Evolutionary conservation across 2,329 filamentous ascomycete species (phyloP).

Genomic region (Akanthomyces lecanii): DNA sequence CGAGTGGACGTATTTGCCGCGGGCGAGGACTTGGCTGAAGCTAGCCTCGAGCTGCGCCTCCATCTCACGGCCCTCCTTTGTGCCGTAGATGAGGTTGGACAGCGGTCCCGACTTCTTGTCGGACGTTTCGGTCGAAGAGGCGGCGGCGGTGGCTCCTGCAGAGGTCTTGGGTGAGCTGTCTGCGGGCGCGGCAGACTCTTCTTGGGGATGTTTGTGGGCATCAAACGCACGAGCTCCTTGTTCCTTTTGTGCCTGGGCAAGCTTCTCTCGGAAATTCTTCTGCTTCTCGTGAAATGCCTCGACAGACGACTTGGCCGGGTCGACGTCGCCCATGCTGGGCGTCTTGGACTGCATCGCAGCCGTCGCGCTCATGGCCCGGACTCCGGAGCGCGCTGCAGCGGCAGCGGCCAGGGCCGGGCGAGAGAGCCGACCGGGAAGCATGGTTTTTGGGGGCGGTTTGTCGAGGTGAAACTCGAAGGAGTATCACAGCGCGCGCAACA

Average conservation of each 20-base stretch:
- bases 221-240: constrained; percentile 75
- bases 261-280: constrained; percentile 78
- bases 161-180: constrained; percentile 33
- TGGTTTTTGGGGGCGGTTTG: constrained; percentile 30
- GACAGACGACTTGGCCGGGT: constrained; percentile 60
- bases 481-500: constrained; percentile 9
- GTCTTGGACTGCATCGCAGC: constrained; percentile 40
- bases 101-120: constrained; percentile 69
- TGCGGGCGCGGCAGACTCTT: constrained; percentile 38
- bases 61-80: constrained; percentile 88
- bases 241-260: constrained; percentile 73
- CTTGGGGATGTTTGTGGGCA: constrained; percentile 33
- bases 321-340: constrained; percentile 83
- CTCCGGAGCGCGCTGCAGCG: constrained; percentile 42
- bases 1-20: constrained; percentile 97
- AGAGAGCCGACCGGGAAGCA: constrained; percentile 50
- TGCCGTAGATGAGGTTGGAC: constrained; percentile 91
- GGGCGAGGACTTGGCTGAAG: constrained; percentile 89
- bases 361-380: constrained; percentile 57
- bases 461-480: not conserved
- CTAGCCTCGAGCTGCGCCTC: constrained; percentile 94
- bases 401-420: constrained; percentile 38
- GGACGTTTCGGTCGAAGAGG: constrained; percentile 37
- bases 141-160: constrained; percentile 48
- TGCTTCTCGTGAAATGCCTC: constrained; percentile 78